Evolutionary conservation across 1,284 basidiomycete species (phyloP).

Genomic region (Sporisorium sorghi): DNA sequence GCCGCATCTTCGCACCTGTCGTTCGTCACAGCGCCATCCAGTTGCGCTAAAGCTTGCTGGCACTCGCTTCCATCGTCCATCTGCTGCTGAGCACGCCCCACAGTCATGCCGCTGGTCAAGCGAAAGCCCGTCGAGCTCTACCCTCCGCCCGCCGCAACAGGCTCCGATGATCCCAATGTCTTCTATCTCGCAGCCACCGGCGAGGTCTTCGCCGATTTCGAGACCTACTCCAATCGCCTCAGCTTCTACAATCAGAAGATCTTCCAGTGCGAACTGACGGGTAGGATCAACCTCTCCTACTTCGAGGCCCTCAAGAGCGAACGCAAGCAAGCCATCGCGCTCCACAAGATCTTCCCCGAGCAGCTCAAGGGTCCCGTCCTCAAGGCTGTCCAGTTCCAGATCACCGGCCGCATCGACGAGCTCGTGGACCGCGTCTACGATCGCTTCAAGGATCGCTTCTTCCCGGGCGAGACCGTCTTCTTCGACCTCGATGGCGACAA

Average conservation of each 20-base stretch:
- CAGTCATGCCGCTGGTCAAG: slow-evolving; percentile 64
- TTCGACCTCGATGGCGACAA: slow-evolving; percentile 71
- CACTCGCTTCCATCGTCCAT: background rate
- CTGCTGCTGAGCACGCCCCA: background rate
- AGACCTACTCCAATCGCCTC: slow-evolving; percentile 84
- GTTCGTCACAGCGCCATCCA: background rate
- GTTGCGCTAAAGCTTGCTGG: background rate
- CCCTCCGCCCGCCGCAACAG: slow-evolving; percentile 48
- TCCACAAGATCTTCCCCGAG: slow-evolving; percentile 91
- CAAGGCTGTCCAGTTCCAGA: slow-evolving; percentile 87
- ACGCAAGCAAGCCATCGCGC: slow-evolving; percentile 83
- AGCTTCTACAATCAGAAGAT: slow-evolving; percentile 92
- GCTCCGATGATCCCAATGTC: slow-evolving; percentile 63
- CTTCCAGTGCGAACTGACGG: slow-evolving; percentile 94
- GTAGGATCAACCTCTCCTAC: slow-evolving; percentile 91
- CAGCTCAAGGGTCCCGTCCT: slow-evolving; percentile 91
- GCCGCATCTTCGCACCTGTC: background rate
- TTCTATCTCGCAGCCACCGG: slow-evolving; percentile 65
- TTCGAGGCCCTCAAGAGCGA: slow-evolving; percentile 93
- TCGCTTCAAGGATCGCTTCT: slow-evolving; percentile 94
- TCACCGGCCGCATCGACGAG: slow-evolving; percentile 92
- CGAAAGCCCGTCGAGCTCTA: slow-evolving; percentile 62
- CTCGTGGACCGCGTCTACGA: slow-evolving; percentile 94
- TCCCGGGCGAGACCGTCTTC: slow-evolving; percentile 77
- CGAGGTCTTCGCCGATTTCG: slow-evolving; percentile 67